A percentile compares a stretch with the other conserved stretches of the same genome.
Evolutionary conservation across 225 moss, liverwort and hornwort genomes (phyloP).

Genomic region (Physcomitrellopsis africana): DNA sequence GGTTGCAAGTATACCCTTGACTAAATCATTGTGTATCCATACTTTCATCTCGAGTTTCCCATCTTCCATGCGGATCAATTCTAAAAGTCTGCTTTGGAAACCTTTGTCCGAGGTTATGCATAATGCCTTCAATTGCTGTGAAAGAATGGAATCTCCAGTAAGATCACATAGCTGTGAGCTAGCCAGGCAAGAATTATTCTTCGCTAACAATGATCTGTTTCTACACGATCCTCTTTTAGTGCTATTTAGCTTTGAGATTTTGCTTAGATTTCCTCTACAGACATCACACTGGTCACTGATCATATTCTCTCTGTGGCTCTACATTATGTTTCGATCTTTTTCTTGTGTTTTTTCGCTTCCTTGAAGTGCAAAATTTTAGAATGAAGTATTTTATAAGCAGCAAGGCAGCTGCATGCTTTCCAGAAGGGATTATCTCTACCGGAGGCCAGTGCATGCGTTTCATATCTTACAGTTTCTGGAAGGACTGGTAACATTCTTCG

Average conservation of each 20-base stretch:
- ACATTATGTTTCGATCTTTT: not conserved
- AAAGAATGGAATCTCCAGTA: not conserved
- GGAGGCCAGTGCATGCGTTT: conserved; percentile 33
- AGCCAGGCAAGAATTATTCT: conserved; percentile 3
- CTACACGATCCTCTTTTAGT: not conserved
- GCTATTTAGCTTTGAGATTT: not conserved
- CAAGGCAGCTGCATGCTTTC: conserved; percentile 42
- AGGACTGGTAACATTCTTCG: conserved; percentile 42
- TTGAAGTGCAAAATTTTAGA: not conserved
- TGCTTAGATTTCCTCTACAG: not conserved
- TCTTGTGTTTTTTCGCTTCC: not conserved
- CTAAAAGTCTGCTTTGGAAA: conserved; percentile 27
- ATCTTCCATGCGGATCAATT: conserved; percentile 26
- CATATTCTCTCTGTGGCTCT: not conserved
- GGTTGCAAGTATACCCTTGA: conserved; percentile 10
- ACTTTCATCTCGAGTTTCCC: conserved; percentile 27
- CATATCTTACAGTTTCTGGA: conserved; percentile 33
- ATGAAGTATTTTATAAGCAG: conserved; percentile 26
- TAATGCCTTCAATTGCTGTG: not conserved
- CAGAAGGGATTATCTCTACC: conserved; percentile 24
- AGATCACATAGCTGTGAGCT: not conserved
- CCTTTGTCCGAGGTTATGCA: conserved; percentile 8
- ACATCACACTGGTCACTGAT: not conserved
- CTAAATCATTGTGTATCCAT: not conserved
- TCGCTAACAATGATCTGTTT: not conserved